These are phyloP conservation scores for Tremellales sp. DNA, from an alignment of 1,284 basidiomycete species.

Conservation along the genomic window DNA sequence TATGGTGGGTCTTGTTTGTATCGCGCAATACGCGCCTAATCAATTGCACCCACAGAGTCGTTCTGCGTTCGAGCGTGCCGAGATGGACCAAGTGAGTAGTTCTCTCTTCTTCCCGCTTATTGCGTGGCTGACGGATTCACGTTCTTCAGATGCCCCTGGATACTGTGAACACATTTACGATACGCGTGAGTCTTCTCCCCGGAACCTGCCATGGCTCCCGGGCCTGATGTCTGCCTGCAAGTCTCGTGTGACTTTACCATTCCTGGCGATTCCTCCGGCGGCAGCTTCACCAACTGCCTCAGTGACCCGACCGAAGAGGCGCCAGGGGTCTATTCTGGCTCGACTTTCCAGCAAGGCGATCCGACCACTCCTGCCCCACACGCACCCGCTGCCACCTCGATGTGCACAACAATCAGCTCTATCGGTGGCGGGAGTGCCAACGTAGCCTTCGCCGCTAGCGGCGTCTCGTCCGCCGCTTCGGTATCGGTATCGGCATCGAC, in stretches of 20 bases:
- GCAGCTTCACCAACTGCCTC: conserved; percentile 30
- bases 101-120: too few species aligned
- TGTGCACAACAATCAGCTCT: conserved; percentile 49
- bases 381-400: conserved; percentile 56
- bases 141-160: conserved; percentile 50
- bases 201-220: not conserved
- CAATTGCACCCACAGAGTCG: conserved; percentile 33
- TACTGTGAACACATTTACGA: conserved; percentile 68
- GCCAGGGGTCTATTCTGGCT: conserved; percentile 65
- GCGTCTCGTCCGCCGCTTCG: conserved; percentile 3
- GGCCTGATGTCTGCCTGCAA: conserved; percentile 3
- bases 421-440: conserved; percentile 30
- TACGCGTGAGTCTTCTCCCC: conserved; percentile 30
- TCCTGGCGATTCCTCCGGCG: conserved; percentile 53
- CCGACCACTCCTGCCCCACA: conserved; percentile 60
- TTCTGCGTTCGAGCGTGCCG: conserved; percentile 75
- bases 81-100: conserved; percentile 48
- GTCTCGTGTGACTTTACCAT: conserved; percentile 67
- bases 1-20: conserved; percentile 10
- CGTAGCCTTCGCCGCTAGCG: conserved; percentile 12
- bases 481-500: conserved; percentile 3
- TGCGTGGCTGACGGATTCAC: conserved; percentile 2
- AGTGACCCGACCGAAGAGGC: conserved; percentile 35
- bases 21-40: not conserved
- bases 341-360: conserved; percentile 60